Conservation (phyloP, 2,329 filamentous ascomycete genomes). For the Nigrograna mackinnonii region DNA sequence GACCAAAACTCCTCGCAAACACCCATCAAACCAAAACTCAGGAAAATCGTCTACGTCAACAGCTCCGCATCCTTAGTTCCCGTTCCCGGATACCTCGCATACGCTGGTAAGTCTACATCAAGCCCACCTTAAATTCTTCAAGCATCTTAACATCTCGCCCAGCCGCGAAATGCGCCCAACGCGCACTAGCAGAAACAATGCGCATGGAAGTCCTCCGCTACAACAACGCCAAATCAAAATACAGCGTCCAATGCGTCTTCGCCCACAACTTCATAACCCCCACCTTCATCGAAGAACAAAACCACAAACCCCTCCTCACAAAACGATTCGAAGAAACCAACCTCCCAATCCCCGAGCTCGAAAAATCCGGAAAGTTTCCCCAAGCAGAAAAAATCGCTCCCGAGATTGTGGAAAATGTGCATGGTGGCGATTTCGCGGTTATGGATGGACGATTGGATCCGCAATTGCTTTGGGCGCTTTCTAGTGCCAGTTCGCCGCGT, state of each 20-base stretch:
- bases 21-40: background rate
- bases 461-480: constrained; percentile 4
- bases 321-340: constrained; percentile 24
- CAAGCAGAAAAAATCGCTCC: constrained; percentile 21
- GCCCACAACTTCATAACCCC: constrained; percentile 21
- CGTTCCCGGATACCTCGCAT: constrained; percentile 1
- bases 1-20: too few relatives aligned
- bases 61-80: background rate
- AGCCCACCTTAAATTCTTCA: background rate
- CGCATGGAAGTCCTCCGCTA: constrained; percentile 21
- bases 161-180: constrained; percentile 4
- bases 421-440: constrained; percentile 24
- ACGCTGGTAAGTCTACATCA: background rate
- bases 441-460: constrained; percentile 11
- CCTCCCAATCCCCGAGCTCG: constrained; percentile 11
- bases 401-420: constrained; percentile 17
- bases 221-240: constrained; percentile 14
- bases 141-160: background rate
- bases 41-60: constrained; percentile 5
- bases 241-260: constrained; percentile 26
- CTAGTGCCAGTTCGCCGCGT: constrained; percentile 1
- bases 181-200: constrained; percentile 22
- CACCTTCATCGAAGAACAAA: constrained; percentile 23
- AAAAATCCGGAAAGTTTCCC: constrained; percentile 16
- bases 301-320: constrained; percentile 22